A percentile compares a stretch with the other conserved stretches of the same genome.
These are phyloP conservation scores for Trapa bicornis DNA, from an alignment of 345 rosid genomes.

Conservation along the genomic window DNA sequence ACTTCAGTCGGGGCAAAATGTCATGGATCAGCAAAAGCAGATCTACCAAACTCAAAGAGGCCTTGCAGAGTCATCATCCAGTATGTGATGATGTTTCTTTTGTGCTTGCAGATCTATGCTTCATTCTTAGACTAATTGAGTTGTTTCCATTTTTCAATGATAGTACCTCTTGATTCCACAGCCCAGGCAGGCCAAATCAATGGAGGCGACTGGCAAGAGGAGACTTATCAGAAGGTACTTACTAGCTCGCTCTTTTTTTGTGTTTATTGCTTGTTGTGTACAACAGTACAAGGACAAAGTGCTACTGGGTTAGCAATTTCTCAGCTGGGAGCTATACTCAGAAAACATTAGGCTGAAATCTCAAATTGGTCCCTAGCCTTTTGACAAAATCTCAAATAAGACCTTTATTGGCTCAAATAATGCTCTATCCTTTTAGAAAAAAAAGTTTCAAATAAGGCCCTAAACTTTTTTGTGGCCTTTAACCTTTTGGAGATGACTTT, in stretches of 20 bases:
- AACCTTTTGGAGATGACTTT: too few species aligned
- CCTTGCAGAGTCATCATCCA: constrained; percentile 66
- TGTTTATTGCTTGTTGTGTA: neutral
- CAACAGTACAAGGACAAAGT: neutral
- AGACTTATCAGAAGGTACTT: constrained; percentile 70
- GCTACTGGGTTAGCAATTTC: neutral
- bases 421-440: too few species aligned
- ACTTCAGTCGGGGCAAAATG: constrained; percentile 59
- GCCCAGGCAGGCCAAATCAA: constrained; percentile 54
- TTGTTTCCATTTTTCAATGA: constrained; percentile 14
- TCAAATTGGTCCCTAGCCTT: too few species aligned
- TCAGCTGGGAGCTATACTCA: too few species aligned
- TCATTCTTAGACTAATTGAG: neutral
- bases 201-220: constrained; percentile 92
- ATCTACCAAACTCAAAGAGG: constrained; percentile 63
- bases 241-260: neutral
- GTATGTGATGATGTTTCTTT: constrained; percentile 26
- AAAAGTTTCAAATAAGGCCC: too few species aligned
- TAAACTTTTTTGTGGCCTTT: too few species aligned
- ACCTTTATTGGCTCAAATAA: too few species aligned
- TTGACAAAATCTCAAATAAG: too few species aligned
- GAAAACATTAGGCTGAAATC: too few species aligned
- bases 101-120: neutral
- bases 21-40: constrained; percentile 80
- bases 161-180: constrained; percentile 52